phyloP scores from a whole-genome alignment of 192 early-diverging fungal genomes.

The Coemansia sp. region DNA sequence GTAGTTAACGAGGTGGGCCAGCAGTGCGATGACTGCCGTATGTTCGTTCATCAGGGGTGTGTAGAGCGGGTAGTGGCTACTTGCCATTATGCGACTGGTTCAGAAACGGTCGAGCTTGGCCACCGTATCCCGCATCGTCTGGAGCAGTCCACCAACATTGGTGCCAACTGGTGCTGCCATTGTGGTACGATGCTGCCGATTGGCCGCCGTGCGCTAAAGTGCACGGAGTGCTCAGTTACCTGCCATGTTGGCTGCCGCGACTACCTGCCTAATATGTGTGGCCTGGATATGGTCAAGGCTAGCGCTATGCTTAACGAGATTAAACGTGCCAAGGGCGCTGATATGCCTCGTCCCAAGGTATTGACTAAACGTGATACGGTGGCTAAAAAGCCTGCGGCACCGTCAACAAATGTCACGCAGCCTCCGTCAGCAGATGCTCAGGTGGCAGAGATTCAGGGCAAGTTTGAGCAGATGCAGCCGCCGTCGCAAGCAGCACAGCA shows the following conservation, averaged over 20 bases:
- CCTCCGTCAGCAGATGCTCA: slow-evolving; percentile 32
- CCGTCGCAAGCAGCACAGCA: slow-evolving; percentile 27
- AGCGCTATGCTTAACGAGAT: slow-evolving; percentile 84
- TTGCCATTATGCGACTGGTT: slow-evolving; percentile 66
- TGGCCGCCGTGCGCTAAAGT: slow-evolving; percentile 57
- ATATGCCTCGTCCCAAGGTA: slow-evolving; percentile 37
- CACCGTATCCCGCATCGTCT: slow-evolving; percentile 98
- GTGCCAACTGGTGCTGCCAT: slow-evolving; percentile 95
- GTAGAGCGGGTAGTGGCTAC: slow-evolving; percentile 79
- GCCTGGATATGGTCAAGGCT: slow-evolving; percentile 82
- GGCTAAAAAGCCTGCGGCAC: slow-evolving; percentile 25
- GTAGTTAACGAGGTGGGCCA: slow-evolving; percentile 83
- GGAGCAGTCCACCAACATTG: slow-evolving; percentile 76
- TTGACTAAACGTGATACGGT: slow-evolving; percentile 52
- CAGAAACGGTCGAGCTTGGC: slow-evolving; percentile 46
- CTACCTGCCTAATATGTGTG: slow-evolving; percentile 91
- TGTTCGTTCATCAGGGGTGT: slow-evolving; percentile 92
- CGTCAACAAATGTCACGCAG: background rate
- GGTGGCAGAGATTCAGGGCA: slow-evolving; percentile 29
- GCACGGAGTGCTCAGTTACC: slow-evolving; percentile 73
- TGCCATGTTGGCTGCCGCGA: slow-evolving; percentile 83
- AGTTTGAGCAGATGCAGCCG: slow-evolving; percentile 35
- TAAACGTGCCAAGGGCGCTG: slow-evolving; percentile 55
- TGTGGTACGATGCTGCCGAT: slow-evolving; percentile 95
- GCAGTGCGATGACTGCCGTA: slow-evolving; percentile 95